Conservation (phyloP, 1,284 basidiomycete species). For the Xerocomus nothofagi region DNA sequence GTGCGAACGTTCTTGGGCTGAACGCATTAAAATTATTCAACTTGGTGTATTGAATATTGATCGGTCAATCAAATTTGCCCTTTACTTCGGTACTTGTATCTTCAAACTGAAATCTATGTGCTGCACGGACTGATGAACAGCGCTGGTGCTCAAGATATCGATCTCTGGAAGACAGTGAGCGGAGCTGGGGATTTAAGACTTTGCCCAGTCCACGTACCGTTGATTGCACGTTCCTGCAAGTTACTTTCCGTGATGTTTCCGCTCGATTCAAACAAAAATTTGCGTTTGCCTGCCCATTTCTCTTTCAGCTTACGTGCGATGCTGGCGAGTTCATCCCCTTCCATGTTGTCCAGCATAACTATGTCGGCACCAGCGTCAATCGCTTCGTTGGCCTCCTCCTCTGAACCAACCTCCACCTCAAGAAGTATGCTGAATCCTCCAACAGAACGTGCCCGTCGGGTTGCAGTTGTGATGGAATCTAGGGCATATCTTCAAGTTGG, state of each 20-base stretch:
- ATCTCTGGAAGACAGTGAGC: constrained; percentile 63
- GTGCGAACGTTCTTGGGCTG: constrained; percentile 62
- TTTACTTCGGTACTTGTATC: constrained; percentile 66
- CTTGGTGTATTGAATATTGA: constrained; percentile 31
- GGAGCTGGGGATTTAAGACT: neutral
- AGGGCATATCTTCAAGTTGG: constrained; percentile 6
- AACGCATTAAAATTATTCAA: constrained; percentile 74
- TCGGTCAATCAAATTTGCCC: constrained; percentile 11
- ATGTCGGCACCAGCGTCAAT: constrained; percentile 96
- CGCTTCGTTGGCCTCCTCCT: constrained; percentile 92
- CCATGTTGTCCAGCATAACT: constrained; percentile 97
- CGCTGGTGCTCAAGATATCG: constrained; percentile 91
- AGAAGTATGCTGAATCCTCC: constrained; percentile 93
- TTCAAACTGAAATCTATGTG: constrained; percentile 95
- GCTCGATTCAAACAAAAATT: constrained; percentile 88
- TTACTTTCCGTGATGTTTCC: constrained; percentile 91
- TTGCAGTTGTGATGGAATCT: constrained; percentile 91
- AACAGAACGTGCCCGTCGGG: constrained; percentile 81
- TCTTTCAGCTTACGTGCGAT: constrained; percentile 73
- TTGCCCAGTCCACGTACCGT: constrained; percentile 50
- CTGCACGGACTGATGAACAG: constrained; percentile 88
- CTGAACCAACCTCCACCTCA: constrained; percentile 91
- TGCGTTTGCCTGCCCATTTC: constrained; percentile 75
- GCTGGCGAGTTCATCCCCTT: constrained; percentile 68
- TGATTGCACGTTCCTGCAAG: constrained; percentile 70